A percentile compares a stretch with the other conserved stretches of the same genome.
phyloP scores from a whole-genome alignment of 305 asterid genomes.

The Vinca major region DNA sequence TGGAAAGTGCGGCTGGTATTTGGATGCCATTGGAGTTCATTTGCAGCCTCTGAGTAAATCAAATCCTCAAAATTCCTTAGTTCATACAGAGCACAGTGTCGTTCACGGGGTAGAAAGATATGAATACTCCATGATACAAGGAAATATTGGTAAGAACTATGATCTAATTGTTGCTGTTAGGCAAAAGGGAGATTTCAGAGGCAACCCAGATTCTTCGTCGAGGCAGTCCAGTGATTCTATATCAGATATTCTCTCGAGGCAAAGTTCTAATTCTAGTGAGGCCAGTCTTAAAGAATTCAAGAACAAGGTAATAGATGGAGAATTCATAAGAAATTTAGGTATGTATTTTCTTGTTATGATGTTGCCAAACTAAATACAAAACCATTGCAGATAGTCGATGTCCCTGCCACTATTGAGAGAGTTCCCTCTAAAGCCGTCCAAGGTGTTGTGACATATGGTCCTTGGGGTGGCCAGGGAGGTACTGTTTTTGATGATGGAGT shows the following conservation, averaged over 20 bases:
- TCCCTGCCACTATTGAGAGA: constrained; percentile 30
- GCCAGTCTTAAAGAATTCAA: constrained; percentile 19
- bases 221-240: constrained; percentile 11
- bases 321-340: background rate
- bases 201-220: background rate
- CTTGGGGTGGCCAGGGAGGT: constrained; percentile 83
- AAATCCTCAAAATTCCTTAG: constrained; percentile 16
- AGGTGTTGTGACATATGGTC: constrained; percentile 47
- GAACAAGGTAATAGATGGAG: constrained; percentile 21
- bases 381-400: constrained; percentile 25
- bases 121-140: constrained; percentile 57
- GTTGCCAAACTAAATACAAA: constrained; percentile 1
- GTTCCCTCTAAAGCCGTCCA: constrained; percentile 26
- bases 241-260: constrained; percentile 14
- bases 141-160: constrained; percentile 40
- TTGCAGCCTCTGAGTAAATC: constrained; percentile 34
- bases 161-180: constrained; percentile 59
- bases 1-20: constrained; percentile 61
- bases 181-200: constrained; percentile 28
- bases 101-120: constrained; percentile 23
- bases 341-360: background rate
- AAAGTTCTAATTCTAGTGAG: constrained; percentile 22
- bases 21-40: constrained; percentile 62
- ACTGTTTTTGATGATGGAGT: constrained; percentile 62
- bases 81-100: constrained; percentile 26